Percentiles rank a stretch among this genome's conserved stretches.
Conservation (phyloP, 441 rosid species). For the Manihot esculenta region DNA sequence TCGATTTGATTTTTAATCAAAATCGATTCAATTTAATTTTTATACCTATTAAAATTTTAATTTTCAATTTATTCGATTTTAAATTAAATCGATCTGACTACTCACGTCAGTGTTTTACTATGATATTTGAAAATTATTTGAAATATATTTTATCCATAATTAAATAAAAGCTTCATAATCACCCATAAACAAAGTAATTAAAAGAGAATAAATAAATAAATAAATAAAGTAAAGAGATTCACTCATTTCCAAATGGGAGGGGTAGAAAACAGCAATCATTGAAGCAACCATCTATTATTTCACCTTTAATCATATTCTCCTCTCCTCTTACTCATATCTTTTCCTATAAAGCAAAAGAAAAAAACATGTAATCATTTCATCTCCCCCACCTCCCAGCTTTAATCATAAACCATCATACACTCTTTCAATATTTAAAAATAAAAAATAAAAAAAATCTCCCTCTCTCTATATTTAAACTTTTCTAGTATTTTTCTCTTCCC, state of each 20-base stretch:
- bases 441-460: background rate
- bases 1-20: too few relatives aligned
- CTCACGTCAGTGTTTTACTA: too few relatives aligned
- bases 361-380: conserved; percentile 6
- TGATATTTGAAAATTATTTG: too few relatives aligned
- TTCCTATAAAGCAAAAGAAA: background rate
- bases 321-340: conserved; percentile 6
- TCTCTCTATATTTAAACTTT: background rate
- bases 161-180: too few relatives aligned
- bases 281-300: conserved; percentile 35
- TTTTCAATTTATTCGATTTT: too few relatives aligned
- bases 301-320: conserved; percentile 33
- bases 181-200: background rate
- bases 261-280: conserved; percentile 83
- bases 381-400: conserved; percentile 17
- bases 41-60: too few relatives aligned
- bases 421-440: background rate
- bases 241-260: conserved; percentile 17
- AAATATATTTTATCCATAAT: too few relatives aligned
- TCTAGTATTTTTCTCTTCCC: background rate
- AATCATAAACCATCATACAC: conserved; percentile 10
- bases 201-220: background rate
- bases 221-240: conserved; percentile 10
- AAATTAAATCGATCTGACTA: too few relatives aligned
- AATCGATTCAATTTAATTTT: too few relatives aligned